Percentiles rank a stretch among this genome's conserved stretches.
These are phyloP conservation scores for Fusarium sp. DNA, from an alignment of 2,329 filamentous ascomycete species.

Conservation along the genomic window DNA sequence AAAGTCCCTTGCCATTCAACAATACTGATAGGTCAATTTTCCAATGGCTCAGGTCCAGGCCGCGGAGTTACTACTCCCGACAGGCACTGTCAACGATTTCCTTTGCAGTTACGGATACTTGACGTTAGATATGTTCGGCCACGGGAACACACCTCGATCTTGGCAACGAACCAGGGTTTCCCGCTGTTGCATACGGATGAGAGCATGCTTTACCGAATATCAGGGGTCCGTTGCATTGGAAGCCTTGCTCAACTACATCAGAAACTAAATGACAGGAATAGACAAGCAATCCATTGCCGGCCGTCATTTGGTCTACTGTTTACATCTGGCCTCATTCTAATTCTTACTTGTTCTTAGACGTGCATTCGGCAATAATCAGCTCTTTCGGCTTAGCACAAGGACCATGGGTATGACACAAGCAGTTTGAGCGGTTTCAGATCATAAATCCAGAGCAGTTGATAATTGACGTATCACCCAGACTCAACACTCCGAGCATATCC, in stretches of 20 bases:
- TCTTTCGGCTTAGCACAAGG: constrained; percentile 10
- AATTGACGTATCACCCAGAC: neutral
- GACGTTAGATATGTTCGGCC: neutral
- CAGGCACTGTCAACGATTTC: neutral
- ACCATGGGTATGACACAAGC: constrained; percentile 2
- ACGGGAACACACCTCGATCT: neutral
- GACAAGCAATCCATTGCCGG: neutral
- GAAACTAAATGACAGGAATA: constrained; percentile 1
- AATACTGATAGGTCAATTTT: constrained; percentile 12
- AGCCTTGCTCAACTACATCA: constrained; percentile 6
- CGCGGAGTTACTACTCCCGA: neutral
- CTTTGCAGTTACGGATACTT: neutral
- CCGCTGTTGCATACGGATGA: constrained; percentile 15
- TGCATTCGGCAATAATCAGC: constrained; percentile 6
- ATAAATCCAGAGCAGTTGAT: neutral
- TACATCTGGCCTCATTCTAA: neutral
- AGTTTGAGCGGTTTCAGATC: constrained; percentile 4
- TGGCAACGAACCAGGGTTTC: constrained; percentile 13
- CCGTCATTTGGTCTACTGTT: neutral
- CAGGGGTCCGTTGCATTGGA: constrained; percentile 8
- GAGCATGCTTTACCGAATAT: constrained; percentile 16
- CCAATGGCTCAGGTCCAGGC: neutral
- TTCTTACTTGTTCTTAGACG: constrained; percentile 6
- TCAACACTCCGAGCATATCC: constrained; percentile 17
- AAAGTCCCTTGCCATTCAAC: constrained; percentile 1